A percentile compares a stretch with the other conserved stretches of the same genome.
phyloP scores from a whole-genome alignment of 495 filamentous ascomycete species.

The Penicillium coprophilum region DNA sequence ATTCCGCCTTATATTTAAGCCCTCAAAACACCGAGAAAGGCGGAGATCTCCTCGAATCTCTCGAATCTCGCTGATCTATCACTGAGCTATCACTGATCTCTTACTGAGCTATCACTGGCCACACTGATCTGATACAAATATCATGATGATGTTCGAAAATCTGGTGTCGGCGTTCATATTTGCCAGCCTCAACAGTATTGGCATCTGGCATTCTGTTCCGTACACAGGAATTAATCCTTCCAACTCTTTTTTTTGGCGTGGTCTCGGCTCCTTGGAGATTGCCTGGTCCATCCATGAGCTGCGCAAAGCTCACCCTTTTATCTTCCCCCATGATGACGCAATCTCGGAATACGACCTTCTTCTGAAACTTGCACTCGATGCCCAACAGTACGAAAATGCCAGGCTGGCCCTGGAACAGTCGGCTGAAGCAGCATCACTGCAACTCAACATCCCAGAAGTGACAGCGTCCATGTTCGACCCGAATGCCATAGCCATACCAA shows the following conservation, averaged over 20 bases:
- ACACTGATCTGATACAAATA: neutral
- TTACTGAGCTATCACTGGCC: too few relatives aligned
- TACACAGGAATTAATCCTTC: neutral
- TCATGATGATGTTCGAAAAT: neutral
- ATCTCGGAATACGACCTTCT: neutral
- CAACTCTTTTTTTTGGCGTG: neutral
- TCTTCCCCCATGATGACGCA: conserved; percentile 2
- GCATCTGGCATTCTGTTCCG: conserved; percentile 1
- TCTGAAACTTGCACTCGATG: neutral
- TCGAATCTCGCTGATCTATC: neutral
- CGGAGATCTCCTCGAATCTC: neutral
- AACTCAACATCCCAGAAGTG: neutral
- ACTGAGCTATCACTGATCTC: too few relatives aligned
- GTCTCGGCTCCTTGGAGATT: conserved; percentile 5
- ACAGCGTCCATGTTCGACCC: neutral
- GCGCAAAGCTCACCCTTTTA: neutral
- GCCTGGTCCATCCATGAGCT: neutral
- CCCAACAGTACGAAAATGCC: neutral
- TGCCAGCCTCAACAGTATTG: conserved; percentile 1
- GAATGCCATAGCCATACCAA: neutral
- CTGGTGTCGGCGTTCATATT: neutral
- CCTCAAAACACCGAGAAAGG: conserved; percentile 1
- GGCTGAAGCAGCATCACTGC: neutral
- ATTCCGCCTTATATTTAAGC: neutral
- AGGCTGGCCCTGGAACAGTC: neutral